These are phyloP conservation scores for Vaccinium myrtillus DNA, from an alignment of 148 eudicot species.

Conservation along the genomic window DNA sequence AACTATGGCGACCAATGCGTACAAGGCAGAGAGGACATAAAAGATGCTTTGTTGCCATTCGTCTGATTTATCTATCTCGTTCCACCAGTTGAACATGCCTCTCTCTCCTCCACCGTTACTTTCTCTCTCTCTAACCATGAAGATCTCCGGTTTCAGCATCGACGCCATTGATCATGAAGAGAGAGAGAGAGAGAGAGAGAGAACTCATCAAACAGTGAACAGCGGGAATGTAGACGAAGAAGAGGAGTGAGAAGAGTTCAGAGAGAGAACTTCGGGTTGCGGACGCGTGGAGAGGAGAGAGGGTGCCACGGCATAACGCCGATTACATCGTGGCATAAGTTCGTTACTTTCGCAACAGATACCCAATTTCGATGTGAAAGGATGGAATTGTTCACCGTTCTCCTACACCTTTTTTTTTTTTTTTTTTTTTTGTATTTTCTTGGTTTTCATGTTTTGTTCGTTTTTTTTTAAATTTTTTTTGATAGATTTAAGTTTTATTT, in stretches of 20 bases:
- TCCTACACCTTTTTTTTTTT: no score
- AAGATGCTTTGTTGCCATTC: conserved; percentile 31
- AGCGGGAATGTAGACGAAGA: not conserved
- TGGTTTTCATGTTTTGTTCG: no score
- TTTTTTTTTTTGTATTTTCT: no score
- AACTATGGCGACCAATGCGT: conserved; percentile 31
- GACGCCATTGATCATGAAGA: not conserved
- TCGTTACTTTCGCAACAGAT: conserved; percentile 9
- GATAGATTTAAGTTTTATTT: no score
- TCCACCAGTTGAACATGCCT: conserved; percentile 19
- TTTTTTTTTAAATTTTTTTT: no score
- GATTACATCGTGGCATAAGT: not conserved
- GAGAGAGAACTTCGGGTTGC: not conserved
- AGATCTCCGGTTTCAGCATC: not conserved
- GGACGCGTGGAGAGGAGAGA: not conserved
- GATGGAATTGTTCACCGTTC: no score
- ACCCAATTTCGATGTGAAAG: not conserved
- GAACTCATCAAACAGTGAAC: not conserved
- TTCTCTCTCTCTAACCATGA: not conserved
- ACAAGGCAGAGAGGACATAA: conserved; percentile 36
- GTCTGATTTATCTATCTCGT: conserved; percentile 17
- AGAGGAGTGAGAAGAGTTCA: not conserved
- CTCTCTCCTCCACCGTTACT: not conserved
- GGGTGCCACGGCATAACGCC: not conserved
- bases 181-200: not conserved